phyloP scores from a whole-genome alignment of 139 green algal genomes.

The Yamagishiella unicocca region DNA sequence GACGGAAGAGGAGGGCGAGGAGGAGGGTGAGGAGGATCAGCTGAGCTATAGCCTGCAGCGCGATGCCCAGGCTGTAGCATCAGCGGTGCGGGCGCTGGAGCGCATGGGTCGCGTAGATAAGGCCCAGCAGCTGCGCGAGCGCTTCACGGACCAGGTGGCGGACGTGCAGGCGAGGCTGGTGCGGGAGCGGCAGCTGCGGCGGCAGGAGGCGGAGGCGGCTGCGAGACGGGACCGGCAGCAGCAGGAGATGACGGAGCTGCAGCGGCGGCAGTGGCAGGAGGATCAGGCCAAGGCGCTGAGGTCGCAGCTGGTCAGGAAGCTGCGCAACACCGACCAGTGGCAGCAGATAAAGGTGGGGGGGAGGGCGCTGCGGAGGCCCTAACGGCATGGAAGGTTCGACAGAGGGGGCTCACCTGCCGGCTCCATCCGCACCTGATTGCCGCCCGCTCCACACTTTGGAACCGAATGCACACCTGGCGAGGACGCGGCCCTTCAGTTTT shows the following conservation, averaged over 20 bases:
- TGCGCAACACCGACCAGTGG: constrained; percentile 9
- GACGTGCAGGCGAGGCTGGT: constrained; percentile 13
- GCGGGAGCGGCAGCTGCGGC: neutral
- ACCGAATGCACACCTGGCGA: no score
- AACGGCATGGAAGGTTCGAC: no score
- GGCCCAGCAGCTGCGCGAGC: constrained; percentile 32
- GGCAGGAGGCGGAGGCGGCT: neutral
- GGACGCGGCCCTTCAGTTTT: no score
- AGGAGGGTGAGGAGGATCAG: neutral
- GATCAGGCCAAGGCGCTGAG: neutral
- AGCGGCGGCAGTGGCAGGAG: neutral
- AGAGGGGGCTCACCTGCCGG: no score
- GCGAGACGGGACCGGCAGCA: neutral
- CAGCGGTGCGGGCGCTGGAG: constrained; percentile 25
- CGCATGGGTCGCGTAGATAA: constrained; percentile 15
- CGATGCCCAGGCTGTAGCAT: constrained; percentile 34
- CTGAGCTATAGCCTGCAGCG: constrained; percentile 11
- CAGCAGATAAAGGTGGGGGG: constrained; percentile 26
- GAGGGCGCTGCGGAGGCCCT: no score
- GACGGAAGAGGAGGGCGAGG: neutral
- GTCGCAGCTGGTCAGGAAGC: neutral
- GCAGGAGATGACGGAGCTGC: neutral
- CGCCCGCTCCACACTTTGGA: no score
- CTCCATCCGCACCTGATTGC: no score
- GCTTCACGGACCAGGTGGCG: constrained; percentile 14